These are phyloP conservation scores for Ogataea saltuana DNA, from an alignment of 805 yeast species.

Conservation along the genomic window DNA sequence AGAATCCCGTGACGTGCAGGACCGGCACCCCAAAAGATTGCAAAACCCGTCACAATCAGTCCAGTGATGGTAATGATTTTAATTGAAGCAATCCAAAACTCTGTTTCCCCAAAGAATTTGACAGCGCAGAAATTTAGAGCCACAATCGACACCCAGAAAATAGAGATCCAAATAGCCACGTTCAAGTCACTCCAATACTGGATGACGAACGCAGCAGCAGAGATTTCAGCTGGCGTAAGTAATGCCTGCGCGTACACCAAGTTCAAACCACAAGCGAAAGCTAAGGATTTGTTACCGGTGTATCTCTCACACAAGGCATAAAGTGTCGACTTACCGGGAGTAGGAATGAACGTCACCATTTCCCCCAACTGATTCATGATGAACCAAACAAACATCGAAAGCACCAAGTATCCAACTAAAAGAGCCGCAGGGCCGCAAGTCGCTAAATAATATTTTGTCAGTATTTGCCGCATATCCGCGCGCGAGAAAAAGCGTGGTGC, in stretches of 20 bases:
- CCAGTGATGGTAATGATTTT: constrained; percentile 68
- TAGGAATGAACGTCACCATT: constrained; percentile 60
- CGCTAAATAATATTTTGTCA: constrained; percentile 7
- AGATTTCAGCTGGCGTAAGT: constrained; percentile 49
- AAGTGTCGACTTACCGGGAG: constrained; percentile 50
- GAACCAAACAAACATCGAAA: constrained; percentile 64
- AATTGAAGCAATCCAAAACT: constrained; percentile 65
- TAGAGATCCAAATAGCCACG: constrained; percentile 60
- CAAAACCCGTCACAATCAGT: constrained; percentile 52
- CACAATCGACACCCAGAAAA: constrained; percentile 49
- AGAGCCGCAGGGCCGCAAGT: constrained; percentile 38
- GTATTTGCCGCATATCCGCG: too few relatives aligned
- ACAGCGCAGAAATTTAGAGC: constrained; percentile 49
- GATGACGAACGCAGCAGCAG: constrained; percentile 61
- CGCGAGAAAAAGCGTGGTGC: neutral
- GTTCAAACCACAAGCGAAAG: constrained; percentile 40
- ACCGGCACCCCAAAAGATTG: constrained; percentile 65
- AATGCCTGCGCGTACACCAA: constrained; percentile 37
- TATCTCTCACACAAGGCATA: constrained; percentile 32
- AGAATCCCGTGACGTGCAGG: constrained; percentile 52
- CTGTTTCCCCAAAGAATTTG: constrained; percentile 45
- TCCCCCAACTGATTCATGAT: constrained; percentile 67
- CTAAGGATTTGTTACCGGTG: constrained; percentile 30
- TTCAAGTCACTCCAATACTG: constrained; percentile 58
- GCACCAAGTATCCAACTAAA: constrained; percentile 59